These are phyloP conservation scores for Monosporascus sp. DNA, from an alignment of 2,329 filamentous ascomycete species.

Conservation along the genomic window DNA sequence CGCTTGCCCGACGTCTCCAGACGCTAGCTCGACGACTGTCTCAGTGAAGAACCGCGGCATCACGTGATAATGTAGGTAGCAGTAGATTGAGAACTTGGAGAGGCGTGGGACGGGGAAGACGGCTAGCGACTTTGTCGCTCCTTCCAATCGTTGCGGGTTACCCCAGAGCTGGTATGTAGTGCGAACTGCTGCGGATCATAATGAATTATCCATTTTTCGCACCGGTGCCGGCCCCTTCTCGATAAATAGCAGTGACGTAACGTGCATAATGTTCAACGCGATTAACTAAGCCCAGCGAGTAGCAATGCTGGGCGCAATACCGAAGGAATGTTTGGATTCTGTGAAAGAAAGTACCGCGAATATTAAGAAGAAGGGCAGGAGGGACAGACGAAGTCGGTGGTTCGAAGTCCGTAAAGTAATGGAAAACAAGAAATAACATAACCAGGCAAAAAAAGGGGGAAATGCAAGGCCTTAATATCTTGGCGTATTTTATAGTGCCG, in stretches of 20 bases:
- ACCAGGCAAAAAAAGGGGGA: background rate
- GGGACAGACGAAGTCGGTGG: background rate
- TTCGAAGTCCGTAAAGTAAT: conserved; percentile 1
- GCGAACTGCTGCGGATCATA: background rate
- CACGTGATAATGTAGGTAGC: background rate
- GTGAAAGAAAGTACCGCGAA: background rate
- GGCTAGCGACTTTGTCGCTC: background rate
- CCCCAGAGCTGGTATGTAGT: background rate
- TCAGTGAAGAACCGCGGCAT: background rate
- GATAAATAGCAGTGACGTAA: background rate
- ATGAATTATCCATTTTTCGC: background rate
- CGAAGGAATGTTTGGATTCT: background rate
- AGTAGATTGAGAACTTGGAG: background rate
- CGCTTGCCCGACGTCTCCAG: conserved; percentile 1
- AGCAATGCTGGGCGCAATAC: background rate
- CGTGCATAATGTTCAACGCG: background rate
- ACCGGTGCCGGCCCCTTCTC: background rate
- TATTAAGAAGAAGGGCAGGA: background rate
- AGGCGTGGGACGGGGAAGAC: background rate
- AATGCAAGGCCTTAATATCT: background rate
- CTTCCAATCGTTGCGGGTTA: background rate
- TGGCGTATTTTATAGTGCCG: background rate
- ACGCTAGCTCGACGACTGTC: conserved; percentile 1
- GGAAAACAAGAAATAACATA: background rate
- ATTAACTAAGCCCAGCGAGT: conserved; percentile 3